Base-by-base conservation (phyloP, 1,284 basidiomycete genomes). In the Cystobasidiaceae sp. region DNA sequence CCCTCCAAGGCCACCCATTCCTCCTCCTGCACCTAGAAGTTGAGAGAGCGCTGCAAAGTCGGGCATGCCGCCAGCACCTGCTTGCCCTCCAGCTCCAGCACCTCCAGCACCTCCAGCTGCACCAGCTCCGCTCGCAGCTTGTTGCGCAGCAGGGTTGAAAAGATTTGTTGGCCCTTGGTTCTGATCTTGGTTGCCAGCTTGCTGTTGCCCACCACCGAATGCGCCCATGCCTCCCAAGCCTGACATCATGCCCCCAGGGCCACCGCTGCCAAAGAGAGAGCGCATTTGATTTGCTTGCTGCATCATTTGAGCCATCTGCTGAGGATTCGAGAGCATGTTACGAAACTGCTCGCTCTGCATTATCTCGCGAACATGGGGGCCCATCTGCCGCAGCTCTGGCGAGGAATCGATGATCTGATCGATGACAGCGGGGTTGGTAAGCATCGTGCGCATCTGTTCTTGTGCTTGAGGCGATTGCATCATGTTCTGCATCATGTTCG, bases 401-500 rank as follows among this genome's bases (percentile, higher is more conserved):
- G 91, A 89, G 45, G 80, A 83, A 0, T 85, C 82, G 72, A 94
- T 87, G 73, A 91, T 81, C 70, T 81, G 90, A 68, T 96, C 93
- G 54, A 96, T 79, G 57, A 96, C 80, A 21, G 83, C 84, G 0
- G 90, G 90, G 70, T 90, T 85, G 5, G 84, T 83, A 82, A 93
- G 85, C 77, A 89, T 82, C 2, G 77, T 73, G 15, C 84, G 83
- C 84, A 90, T 88, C 75, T 88, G 86, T 69, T 86, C 82, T 45
- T 90, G 75, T 69, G 90, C 88, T 69, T 87, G 82, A 0, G 89
- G 92, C 41, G 85, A 87, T 74, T 87, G 85, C 81, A 93, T 83
- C 85, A 94, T 86, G 45, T 80, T 81, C 74, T 89, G 86, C 78
- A 93, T 80, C 83, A 93, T 89, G 75, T 94, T 93, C 13, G 68